These are phyloP conservation scores for Oropetium thomaeum DNA, from an alignment of 176 grass and related monocot species.

Conservation along the genomic window DNA sequence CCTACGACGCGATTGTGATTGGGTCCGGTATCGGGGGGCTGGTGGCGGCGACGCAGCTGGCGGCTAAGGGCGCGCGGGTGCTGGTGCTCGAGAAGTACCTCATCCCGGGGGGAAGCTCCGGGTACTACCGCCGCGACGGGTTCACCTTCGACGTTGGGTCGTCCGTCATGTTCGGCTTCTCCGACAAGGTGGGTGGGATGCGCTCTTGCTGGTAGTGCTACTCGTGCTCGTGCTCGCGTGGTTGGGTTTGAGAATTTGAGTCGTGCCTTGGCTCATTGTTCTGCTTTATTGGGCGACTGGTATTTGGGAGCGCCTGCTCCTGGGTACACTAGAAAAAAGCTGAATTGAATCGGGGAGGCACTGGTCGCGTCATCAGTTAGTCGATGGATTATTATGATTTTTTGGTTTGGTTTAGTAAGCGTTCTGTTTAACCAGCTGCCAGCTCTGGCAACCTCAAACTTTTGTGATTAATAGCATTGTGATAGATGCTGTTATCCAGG, in stretches of 20 bases:
- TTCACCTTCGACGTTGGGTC: slow-evolving; percentile 96
- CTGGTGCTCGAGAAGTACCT: slow-evolving; percentile 94
- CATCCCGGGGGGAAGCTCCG: slow-evolving; percentile 88
- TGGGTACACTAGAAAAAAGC: too few species aligned
- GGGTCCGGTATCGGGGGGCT: slow-evolving; percentile 88
- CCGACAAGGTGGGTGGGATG: slow-evolving; percentile 58
- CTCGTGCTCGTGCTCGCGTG: too few species aligned
- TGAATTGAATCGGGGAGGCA: neutral
- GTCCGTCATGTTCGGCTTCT: slow-evolving; percentile 94
- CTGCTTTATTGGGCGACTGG: too few species aligned
- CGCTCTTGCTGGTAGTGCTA: too few species aligned
- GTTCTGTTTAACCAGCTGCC: neutral
- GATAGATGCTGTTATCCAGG: slow-evolving; percentile 41
- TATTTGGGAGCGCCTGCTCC: too few species aligned
- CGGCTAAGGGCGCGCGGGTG: slow-evolving; percentile 74
- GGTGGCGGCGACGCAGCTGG: slow-evolving; percentile 83
- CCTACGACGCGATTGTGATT: slow-evolving; percentile 76
- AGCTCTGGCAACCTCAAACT: neutral
- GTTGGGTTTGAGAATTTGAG: too few species aligned
- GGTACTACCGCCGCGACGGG: slow-evolving; percentile 72
- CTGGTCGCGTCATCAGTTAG: neutral
- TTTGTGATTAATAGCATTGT: neutral
- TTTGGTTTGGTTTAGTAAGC: neutral
- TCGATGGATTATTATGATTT: neutral
- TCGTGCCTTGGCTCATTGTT: too few species aligned